These are phyloP conservation scores for Salix suchowensis DNA, from an alignment of 345 rosid genomes.

Conservation along the genomic window DNA sequence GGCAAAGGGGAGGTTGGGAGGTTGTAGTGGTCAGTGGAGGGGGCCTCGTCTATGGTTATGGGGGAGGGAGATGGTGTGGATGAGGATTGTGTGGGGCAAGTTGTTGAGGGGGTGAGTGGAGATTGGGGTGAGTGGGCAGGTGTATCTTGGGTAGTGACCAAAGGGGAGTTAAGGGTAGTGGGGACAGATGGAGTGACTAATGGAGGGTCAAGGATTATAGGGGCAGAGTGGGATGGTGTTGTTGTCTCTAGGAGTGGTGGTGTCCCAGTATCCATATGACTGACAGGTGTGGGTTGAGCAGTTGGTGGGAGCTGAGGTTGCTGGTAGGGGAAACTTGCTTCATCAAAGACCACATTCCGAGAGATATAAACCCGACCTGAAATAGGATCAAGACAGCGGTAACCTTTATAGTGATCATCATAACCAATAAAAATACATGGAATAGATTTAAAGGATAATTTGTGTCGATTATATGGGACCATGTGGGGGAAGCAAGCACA, in stretches of 20 bases:
- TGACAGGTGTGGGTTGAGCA: background rate
- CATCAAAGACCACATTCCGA: background rate
- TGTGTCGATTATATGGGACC: background rate
- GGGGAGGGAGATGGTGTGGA: no score
- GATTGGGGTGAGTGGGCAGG: no score
- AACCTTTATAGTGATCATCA: background rate
- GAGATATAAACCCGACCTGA: background rate
- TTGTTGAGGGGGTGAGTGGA: no score
- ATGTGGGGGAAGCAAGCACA: background rate
- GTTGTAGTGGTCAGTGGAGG: no score
- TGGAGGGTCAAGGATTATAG: background rate
- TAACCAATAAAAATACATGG: background rate
- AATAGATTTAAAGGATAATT: background rate
- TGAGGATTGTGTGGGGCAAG: no score
- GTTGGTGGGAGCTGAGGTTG: background rate
- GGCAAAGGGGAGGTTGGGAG: no score
- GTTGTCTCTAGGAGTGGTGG: background rate
- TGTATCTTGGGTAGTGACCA: no score
- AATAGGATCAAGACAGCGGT: background rate
- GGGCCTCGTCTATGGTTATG: no score
- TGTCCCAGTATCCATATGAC: no score
- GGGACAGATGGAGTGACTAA: no score
- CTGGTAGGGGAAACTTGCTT: background rate
- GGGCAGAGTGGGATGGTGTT: rapidly evolving
- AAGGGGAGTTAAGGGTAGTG: no score